These are phyloP conservation scores for Boletus rubescentipes DNA, from an alignment of 768 basidiomycete genomes.

Conservation along the genomic window DNA sequence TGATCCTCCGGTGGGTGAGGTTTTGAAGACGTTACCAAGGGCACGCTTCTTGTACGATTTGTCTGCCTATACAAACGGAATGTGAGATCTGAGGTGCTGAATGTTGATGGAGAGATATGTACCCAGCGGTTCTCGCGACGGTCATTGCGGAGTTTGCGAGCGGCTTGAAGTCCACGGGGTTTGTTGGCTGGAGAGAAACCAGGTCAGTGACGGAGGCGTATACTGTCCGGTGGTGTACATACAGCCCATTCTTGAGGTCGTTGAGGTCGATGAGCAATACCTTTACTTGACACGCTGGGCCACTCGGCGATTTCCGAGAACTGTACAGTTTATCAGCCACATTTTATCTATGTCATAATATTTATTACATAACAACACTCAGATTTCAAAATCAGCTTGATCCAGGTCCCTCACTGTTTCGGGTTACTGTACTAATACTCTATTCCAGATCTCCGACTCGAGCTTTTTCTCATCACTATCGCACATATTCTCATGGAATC, in stretches of 20 bases:
- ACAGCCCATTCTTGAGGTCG: conserved; percentile 83
- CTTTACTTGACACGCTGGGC: conserved; percentile 5
- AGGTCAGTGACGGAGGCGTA: conserved; percentile 7
- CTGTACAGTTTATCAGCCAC: conserved; percentile 45
- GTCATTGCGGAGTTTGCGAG: conserved; percentile 94
- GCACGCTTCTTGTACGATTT: conserved; percentile 99
- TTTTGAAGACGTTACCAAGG: conserved; percentile 99
- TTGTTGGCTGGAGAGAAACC: conserved; percentile 71
- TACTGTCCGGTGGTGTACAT: conserved; percentile 41
- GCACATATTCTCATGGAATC: too few species aligned
- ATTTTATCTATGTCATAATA: neutral
- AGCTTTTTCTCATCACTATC: too few species aligned
- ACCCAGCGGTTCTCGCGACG: conserved; percentile 98
- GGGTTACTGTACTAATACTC: too few species aligned
- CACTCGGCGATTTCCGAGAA: conserved; percentile 34
- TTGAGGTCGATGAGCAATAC: conserved; percentile 42
- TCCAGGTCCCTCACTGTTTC: too few species aligned
- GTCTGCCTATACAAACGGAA: conserved; percentile 67
- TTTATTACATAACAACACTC: neutral
- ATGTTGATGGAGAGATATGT: conserved; percentile 30
- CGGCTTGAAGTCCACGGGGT: conserved; percentile 98
- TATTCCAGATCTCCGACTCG: too few species aligned
- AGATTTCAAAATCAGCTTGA: too few species aligned
- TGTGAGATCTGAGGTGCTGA: conserved; percentile 14
- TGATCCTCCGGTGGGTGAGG: conserved; percentile 97